A percentile compares a stretch with the other conserved stretches of the same genome.
Conservation (phyloP, 495 filamentous ascomycete species). For the Lasiosphaeria miniovina region DNA sequence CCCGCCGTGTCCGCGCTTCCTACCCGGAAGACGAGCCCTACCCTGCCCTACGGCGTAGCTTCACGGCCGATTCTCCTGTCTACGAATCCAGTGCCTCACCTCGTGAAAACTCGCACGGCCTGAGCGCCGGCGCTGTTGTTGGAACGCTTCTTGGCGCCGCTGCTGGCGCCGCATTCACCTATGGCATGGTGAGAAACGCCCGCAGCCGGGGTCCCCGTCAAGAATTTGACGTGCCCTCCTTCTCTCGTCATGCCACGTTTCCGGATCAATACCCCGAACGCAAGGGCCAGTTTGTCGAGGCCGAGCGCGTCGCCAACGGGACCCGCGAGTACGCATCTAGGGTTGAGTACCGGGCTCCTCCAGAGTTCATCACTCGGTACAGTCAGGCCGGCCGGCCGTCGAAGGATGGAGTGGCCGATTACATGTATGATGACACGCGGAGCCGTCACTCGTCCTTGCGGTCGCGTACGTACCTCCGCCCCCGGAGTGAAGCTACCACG, state of each 20-base stretch:
- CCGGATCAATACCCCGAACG: conserved; percentile 35
- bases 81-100: conserved; percentile 31
- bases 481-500: conserved; percentile 33
- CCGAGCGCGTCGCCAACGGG: conserved; percentile 30
- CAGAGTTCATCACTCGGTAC: conserved; percentile 39
- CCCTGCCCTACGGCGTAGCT: conserved; percentile 29
- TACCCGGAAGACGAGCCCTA: conserved; percentile 25
- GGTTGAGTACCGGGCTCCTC: conserved; percentile 28
- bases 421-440: conserved; percentile 39
- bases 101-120: conserved; percentile 34
- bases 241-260: conserved; percentile 37
- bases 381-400: conserved; percentile 25
- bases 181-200: conserved; percentile 64
- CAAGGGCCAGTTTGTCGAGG: conserved; percentile 34
- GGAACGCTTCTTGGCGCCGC: conserved; percentile 67
- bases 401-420: conserved; percentile 43
- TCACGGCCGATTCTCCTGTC: conserved; percentile 34
- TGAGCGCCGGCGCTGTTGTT: conserved; percentile 41
- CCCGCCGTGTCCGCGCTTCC: conserved; percentile 21
- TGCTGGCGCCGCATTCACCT: conserved; percentile 72
- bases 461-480: conserved; percentile 25
- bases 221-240: conserved; percentile 35
- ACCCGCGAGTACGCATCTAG: conserved; percentile 27
- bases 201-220: conserved; percentile 40
- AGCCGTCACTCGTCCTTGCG: conserved; percentile 37